These are phyloP conservation scores for Ceratocystis huliohia DNA, from an alignment of 2,329 filamentous ascomycete genomes.

Conservation along the genomic window DNA sequence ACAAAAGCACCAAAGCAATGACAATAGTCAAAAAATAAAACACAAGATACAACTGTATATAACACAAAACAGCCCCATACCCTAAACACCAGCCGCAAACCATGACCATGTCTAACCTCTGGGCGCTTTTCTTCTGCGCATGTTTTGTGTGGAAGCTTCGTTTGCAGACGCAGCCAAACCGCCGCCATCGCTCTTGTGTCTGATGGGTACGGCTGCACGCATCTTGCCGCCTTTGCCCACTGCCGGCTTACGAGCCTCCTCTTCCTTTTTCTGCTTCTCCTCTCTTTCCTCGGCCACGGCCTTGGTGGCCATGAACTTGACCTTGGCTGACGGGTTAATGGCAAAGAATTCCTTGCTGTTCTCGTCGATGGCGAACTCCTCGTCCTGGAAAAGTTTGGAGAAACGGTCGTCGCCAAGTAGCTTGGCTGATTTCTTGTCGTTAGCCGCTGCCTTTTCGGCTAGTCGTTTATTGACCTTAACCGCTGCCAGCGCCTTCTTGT, in stretches of 20 bases:
- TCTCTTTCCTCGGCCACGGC: slow-evolving; percentile 30
- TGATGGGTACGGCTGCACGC: slow-evolving; percentile 18
- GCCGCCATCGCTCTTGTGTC: slow-evolving; percentile 20
- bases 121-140: slow-evolving; percentile 20
- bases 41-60: not conserved
- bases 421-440: slow-evolving; percentile 39
- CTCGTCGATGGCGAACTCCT: slow-evolving; percentile 88
- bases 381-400: slow-evolving; percentile 76
- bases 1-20: not conserved
- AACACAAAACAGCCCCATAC: slow-evolving; percentile 12
- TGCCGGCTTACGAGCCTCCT: slow-evolving; percentile 21
- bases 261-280: slow-evolving; percentile 31
- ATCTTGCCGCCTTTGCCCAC: slow-evolving; percentile 17
- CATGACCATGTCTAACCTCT: slow-evolving; percentile 12
- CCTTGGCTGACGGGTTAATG: slow-evolving; percentile 70
- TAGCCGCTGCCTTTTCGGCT: slow-evolving; percentile 59
- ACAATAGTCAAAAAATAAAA: not conserved
- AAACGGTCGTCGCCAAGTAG: slow-evolving; percentile 80
- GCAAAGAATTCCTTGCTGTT: slow-evolving; percentile 71
- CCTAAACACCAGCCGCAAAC: slow-evolving; percentile 13
- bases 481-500: slow-evolving; percentile 51
- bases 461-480: slow-evolving; percentile 87
- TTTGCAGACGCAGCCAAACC: slow-evolving; percentile 7
- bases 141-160: slow-evolving; percentile 8
- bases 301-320: slow-evolving; percentile 18